Base-by-base conservation (phyloP, 176 grass and related monocot species). In the Aegilops longissima region DNA sequence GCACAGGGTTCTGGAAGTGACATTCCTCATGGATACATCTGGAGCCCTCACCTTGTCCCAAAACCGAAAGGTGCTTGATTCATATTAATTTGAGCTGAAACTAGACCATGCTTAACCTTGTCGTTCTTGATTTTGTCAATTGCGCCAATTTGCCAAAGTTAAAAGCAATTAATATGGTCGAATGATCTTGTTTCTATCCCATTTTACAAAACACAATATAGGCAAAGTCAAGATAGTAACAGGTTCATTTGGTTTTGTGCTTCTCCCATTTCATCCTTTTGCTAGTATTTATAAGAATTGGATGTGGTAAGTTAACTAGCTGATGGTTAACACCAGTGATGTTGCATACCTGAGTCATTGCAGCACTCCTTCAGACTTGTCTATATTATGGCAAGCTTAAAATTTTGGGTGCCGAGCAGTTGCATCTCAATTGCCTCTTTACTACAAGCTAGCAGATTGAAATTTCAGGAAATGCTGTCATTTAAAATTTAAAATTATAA, bases 21-120 rank as follows among this genome's bases (percentile, higher is more conserved):
- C 44, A 86, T 96, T 71, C 97, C 97, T 87, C 80, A 99, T 87
- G 97, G 94, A 86, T 96, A 96, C 79, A 96, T 99, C 38, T 99
- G 97, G 97, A 99, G 97, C 70, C 97, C 97, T 69, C 89, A 90
- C 82, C 92, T 99, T 81, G 97, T 99, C n/a, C 94, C 97, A 17
- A 99, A 99, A 86, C 94, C 97, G 0, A 99, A 96, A 99, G 96
- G 96, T 98, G 30, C 11, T 47, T 56, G 31, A 67, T 82, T 39
- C 39, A 49, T 78, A 62, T 34, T 77, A 38, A 9, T 61, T 81
- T 68, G 29, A 80, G 68, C 66, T 52, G 68, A 91, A 91, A 84
- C 33, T 61, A 25, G 5, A 38, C 44, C 79, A 35, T 80, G 39
- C 20, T 84, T 86, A 73, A 82, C 83, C 59, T 90, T 78, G 10